Percentiles rank a stretch among this genome's conserved stretches.
phyloP scores from a whole-genome alignment of 1,284 basidiomycete genomes.

The Cystobasidium pallidum region DNA sequence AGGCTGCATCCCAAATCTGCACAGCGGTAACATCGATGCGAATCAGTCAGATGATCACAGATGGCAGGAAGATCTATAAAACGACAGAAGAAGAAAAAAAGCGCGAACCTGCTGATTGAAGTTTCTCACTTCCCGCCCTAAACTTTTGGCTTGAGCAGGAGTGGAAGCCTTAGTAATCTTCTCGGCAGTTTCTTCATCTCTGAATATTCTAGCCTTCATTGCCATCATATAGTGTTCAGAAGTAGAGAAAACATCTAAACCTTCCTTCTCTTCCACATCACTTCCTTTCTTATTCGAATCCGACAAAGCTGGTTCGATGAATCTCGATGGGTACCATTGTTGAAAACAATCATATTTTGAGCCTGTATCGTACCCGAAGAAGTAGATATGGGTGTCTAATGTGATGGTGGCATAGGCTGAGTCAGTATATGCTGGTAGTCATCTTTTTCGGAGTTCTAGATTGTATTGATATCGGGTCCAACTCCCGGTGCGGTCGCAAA shows the following conservation, averaged over 20 bases:
- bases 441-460: too few species aligned
- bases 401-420: not conserved
- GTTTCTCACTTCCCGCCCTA: slow-evolving; percentile 61
- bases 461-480: too few species aligned
- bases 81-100: not conserved
- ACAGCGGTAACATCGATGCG: not conserved
- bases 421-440: too few species aligned
- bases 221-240: slow-evolving; percentile 71
- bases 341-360: slow-evolving; percentile 60
- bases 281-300: not conserved
- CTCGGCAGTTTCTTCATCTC: slow-evolving; percentile 58
- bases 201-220: slow-evolving; percentile 65
- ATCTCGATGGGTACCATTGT: slow-evolving; percentile 64
- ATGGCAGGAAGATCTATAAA: too few species aligned
- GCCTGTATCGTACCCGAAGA: slow-evolving; percentile 44
- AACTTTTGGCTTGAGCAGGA: slow-evolving; percentile 61
- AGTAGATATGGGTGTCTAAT: slow-evolving; percentile 35
- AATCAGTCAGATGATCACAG: too few species aligned
- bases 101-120: slow-evolving; percentile 60
- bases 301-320: slow-evolving; percentile 52
- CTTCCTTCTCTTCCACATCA: slow-evolving; percentile 37
- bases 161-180: slow-evolving; percentile 58
- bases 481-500: too few species aligned
- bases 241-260: slow-evolving; percentile 57
- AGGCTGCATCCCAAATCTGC: slow-evolving; percentile 59